These are phyloP conservation scores for Kazachstania africana DNA, from an alignment of 805 yeast genomes.

Conservation along the genomic window DNA sequence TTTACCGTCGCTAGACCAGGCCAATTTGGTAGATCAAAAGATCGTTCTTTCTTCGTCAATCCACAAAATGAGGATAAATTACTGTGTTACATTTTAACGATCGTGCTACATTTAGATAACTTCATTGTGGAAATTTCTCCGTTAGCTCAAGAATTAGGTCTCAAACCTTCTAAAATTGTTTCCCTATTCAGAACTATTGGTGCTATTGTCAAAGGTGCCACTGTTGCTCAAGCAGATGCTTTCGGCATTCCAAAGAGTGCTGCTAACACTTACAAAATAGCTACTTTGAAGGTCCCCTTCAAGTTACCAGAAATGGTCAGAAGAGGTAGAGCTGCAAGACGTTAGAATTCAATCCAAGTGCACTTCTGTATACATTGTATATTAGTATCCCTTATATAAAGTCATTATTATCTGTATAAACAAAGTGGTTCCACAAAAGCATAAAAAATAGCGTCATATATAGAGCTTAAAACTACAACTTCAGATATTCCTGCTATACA, in stretches of 20 bases:
- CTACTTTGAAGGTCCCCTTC: constrained; percentile 78
- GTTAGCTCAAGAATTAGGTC: constrained; percentile 69
- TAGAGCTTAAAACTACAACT: too few species aligned
- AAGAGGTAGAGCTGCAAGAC: constrained; percentile 38
- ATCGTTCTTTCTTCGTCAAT: constrained; percentile 67
- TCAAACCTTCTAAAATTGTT: constrained; percentile 63
- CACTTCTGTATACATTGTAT: neutral
- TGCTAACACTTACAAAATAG: constrained; percentile 62
- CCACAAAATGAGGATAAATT: constrained; percentile 83
- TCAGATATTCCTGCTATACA: too few species aligned
- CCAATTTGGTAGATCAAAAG: constrained; percentile 61
- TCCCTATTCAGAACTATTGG: constrained; percentile 73
- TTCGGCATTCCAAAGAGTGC: constrained; percentile 51
- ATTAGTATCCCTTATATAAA: too few species aligned
- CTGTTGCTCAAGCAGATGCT: constrained; percentile 65
- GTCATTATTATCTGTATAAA: too few species aligned
- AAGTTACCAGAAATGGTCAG: constrained; percentile 73
- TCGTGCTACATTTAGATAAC: constrained; percentile 64
- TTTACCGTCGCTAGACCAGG: constrained; percentile 61
- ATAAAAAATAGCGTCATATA: too few species aligned
- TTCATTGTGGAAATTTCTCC: constrained; percentile 69
- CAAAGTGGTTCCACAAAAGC: too few species aligned
- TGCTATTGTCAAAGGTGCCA: constrained; percentile 60
- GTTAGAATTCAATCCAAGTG: constrained; percentile 2
- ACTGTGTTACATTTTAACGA: constrained; percentile 63